Base-by-base conservation (phyloP, 2,329 filamentous ascomycete genomes). In the Fusarium sp. region DNA sequence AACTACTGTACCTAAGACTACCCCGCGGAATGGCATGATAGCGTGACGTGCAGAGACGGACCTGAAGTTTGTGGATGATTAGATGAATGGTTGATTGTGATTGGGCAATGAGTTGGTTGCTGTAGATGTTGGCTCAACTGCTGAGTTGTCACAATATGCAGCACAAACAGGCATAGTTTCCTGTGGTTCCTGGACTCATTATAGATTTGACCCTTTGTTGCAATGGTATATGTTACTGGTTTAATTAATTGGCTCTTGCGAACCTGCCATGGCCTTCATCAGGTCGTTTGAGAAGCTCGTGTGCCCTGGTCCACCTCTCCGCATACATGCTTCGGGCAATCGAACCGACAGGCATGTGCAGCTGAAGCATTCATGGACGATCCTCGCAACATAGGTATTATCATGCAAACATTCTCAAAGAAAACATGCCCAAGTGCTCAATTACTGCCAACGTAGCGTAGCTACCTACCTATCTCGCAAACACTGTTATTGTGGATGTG, bases 21-120 rank as follows among this genome's bases (percentile, higher is more conserved):
- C 72, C 72, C 72, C 71, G 47, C 71, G 65, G 60, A 69, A 72
- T 58, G 29, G 31, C 20, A 13, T 40, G 34, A 58, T 24, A 38
- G 22, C 34, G 22, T 58, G 22, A 58, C 20, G 7, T 27, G 42
- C 45, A 50, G 16, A 5, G 9, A n/a, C 45, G 22, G 56, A 18
- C 34, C 34, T 58, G 31, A 37, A 40, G 56, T 22, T 38, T 38
- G 34, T 58, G 59, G 40, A 31, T 29, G 47, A 27, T 62, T 59
- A 7, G 22, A 35, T 45, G 35, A 8, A 29, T 62, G 50, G 38
- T 42, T 18, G 6, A 47, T n/a, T 29, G 35, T 66, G 64, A 72
- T 74, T 72, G 71, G 71, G 9, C 34, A 2, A 22, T 22, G 5
- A 29, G 24, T 27, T 31, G 6, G 4, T 31, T 52, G 37, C 10